A percentile compares a stretch with the other conserved stretches of the same genome.
phyloP scores from a whole-genome alignment of 2,329 filamentous ascomycete species.

The Sarocladiaceae sp. region DNA sequence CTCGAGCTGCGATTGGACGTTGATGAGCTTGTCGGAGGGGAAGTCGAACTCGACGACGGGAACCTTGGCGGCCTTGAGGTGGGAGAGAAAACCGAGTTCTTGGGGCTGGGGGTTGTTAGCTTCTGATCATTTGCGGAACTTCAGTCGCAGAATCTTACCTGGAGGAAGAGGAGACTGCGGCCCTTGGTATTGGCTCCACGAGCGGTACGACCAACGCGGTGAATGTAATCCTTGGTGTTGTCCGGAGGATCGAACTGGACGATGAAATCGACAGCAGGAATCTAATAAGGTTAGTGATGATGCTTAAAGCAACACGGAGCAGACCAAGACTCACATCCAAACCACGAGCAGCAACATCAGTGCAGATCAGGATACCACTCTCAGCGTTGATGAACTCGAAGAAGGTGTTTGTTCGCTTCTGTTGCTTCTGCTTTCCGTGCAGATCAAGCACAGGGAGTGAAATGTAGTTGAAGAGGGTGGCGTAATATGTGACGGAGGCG shows the following conservation, averaged over 20 bases:
- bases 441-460: conserved; percentile 84
- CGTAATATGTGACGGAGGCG: conserved; percentile 92
- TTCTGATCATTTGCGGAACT: neutral
- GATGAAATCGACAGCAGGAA: conserved; percentile 93
- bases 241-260: conserved; percentile 94
- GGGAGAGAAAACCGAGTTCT: conserved; percentile 87
- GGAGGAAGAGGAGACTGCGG: conserved; percentile 85
- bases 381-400: conserved; percentile 83
- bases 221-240: conserved; percentile 87
- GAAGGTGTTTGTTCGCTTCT: conserved; percentile 98
- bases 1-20: conserved; percentile 87
- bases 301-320: neutral
- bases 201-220: conserved; percentile 92
- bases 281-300: conserved; percentile 41
- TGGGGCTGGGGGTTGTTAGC: conserved; percentile 56
- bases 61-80: conserved; percentile 86
- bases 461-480: conserved; percentile 95
- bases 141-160: neutral
- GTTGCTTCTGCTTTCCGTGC: conserved; percentile 96
- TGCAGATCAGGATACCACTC: conserved; percentile 87
- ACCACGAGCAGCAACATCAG: conserved; percentile 91
- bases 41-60: conserved; percentile 97
- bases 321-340: conserved; percentile 61
- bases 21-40: conserved; percentile 84
- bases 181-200: conserved; percentile 80